Base-by-base conservation (phyloP, 2,329 filamentous ascomycete genomes). In the Apiospora sp. region DNA sequence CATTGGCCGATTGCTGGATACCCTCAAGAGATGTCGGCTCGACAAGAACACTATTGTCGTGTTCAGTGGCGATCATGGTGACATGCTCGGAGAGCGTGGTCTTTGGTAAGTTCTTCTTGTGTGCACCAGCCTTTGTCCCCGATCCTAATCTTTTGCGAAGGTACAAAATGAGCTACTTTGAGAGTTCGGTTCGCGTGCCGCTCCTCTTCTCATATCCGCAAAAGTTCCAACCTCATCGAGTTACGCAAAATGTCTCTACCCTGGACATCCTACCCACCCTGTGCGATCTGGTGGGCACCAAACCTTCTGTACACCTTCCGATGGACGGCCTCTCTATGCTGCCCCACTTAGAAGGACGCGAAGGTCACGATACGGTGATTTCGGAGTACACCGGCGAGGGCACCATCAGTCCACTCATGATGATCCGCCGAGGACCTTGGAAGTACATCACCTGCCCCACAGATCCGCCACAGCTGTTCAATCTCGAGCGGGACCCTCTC, bases 141-240 rank as follows among this genome's bases (percentile, higher is more conserved):
- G 7, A 41, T 34, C 2, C 69, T 71, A 24, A 71, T 10, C 22
- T 49, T 22, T 22, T 1, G 34, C 30, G 7, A 54, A 84, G 82
- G 82, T 95, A 98, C 87, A 98, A 98, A 88, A 98, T 98, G 95
- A 94, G 91, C 80, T 98, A 96, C 89, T 98, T 95, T 79, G 95
- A 98, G 87, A 92, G 92, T 54, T 97, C 94, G 16, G 94, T 94
- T 67, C 92, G 95, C 41, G 95, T 98, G 30, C 95, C 95, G 1
- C 91, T 98, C 80, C 87, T 98, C 75, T 89, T 98, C 81, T 92
- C 94, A 82, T 91, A 95, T 78, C 95, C 95, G 37, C 87, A 91
- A 78, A 88, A 88, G 74, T 97, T 96, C 82, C 81, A 87, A 19
- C 92, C 95, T 44, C 94, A 91, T 84, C 92, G 91, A 46, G 93